These are phyloP conservation scores for Colletotrichum eremochloae DNA, from an alignment of 2,329 filamentous ascomycete species.

Conservation along the genomic window DNA sequence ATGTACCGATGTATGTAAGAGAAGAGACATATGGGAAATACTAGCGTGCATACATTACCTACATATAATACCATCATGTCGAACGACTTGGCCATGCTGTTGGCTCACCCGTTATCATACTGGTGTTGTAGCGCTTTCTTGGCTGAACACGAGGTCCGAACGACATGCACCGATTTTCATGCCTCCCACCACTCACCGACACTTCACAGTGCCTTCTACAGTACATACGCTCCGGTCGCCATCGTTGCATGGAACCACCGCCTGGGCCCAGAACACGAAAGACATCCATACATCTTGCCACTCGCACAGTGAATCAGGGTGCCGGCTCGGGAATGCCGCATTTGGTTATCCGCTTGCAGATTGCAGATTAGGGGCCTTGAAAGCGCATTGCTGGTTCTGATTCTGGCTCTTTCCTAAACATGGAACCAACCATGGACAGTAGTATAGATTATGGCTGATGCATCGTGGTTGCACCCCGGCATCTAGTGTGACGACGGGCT, in stretches of 20 bases:
- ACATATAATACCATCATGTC: conserved; percentile 16
- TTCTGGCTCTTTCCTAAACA: not conserved
- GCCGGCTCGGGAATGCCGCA: conserved; percentile 20
- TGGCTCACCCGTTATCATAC: conserved; percentile 4
- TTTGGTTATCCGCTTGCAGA: conserved; percentile 23
- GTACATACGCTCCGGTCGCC: not conserved
- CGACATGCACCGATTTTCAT: conserved; percentile 18
- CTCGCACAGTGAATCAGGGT: not conserved
- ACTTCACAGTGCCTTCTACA: not conserved
- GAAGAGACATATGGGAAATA: too few species aligned
- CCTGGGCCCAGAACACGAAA: conserved; percentile 13
- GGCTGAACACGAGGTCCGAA: conserved; percentile 27
- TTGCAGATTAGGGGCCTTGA: conserved; percentile 1
- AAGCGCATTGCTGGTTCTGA: conserved; percentile 11
- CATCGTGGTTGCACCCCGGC: not conserved
- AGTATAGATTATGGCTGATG: not conserved
- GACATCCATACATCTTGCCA: not conserved
- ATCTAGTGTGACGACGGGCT: not conserved
- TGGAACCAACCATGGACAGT: not conserved
- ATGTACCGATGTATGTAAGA: not conserved
- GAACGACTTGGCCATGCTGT: conserved; percentile 21
- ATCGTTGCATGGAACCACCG: conserved; percentile 4
- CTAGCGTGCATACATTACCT: too few species aligned
- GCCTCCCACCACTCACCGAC: not conserved
- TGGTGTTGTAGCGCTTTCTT: not conserved